Conservation (phyloP, 2,329 filamentous ascomycete species). For the Arthroderma uncinatum region DNA sequence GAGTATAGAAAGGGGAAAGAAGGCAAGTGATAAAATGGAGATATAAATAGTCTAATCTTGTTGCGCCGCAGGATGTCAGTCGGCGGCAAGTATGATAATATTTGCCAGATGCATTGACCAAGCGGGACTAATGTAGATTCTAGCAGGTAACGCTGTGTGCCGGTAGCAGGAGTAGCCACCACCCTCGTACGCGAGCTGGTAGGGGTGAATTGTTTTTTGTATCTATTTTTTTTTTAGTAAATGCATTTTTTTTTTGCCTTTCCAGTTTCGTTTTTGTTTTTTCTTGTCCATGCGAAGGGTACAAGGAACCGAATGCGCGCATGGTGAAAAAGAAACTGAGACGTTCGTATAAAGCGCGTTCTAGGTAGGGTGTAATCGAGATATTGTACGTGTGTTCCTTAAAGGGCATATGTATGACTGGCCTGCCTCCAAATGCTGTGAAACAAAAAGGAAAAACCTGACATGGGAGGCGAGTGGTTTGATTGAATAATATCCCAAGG, state of each 20-base stretch:
- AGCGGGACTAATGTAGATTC: neutral
- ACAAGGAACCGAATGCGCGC: slow-evolving; percentile 3
- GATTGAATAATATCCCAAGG: slow-evolving; percentile 3
- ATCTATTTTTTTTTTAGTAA: slow-evolving; percentile 1
- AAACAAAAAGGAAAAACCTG: neutral
- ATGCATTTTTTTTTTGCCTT: neutral
- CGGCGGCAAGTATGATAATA: slow-evolving; percentile 1
- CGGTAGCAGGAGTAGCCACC: neutral
- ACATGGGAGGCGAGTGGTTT: neutral
- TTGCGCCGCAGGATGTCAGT: neutral
- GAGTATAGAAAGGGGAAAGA: neutral
- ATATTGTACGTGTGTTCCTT: slow-evolving; percentile 3
- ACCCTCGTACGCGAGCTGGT: slow-evolving; percentile 4
- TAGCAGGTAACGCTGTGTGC: slow-evolving; percentile 3
- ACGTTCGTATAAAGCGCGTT: slow-evolving; percentile 1
- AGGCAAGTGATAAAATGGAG: neutral
- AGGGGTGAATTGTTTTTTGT: slow-evolving; percentile 6
- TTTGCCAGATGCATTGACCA: neutral
- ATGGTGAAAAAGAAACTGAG: neutral
- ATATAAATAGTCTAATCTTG: slow-evolving; percentile 4
- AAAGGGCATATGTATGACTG: neutral
- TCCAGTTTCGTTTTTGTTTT: neutral
- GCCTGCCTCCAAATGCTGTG: neutral
- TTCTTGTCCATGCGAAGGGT: neutral
- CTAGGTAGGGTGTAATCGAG: neutral